Evolutionary conservation across 2,329 filamentous ascomycete genomes (phyloP).

Genomic region (Lasiodiplodia sp.): DNA sequence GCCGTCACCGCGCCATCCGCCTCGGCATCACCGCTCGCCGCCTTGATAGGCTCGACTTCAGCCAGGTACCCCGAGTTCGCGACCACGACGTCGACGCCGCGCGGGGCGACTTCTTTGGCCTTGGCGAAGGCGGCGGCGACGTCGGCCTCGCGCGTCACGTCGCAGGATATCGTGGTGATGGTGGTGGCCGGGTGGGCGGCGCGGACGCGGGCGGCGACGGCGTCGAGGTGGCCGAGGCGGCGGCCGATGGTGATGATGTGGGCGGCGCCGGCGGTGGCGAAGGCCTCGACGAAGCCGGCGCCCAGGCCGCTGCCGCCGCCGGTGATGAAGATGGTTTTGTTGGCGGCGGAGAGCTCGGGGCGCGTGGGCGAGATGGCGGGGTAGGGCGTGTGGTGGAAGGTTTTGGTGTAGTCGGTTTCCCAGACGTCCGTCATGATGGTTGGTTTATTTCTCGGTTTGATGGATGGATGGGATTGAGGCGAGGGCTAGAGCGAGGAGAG

Average conservation of each 20-base stretch:
- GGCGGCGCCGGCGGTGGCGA: conserved; percentile 55
- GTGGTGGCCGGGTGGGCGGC: conserved; percentile 30
- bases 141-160: conserved; percentile 34
- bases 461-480: too few species aligned
- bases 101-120: conserved; percentile 27
- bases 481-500: too few species aligned
- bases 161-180: conserved; percentile 33
- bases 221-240: conserved; percentile 42
- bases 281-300: conserved; percentile 51
- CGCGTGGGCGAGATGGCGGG: conserved; percentile 33
- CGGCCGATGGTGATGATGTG: conserved; percentile 56
- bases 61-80: conserved; percentile 36
- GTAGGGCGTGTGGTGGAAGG: conserved; percentile 36
- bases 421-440: not conserved
- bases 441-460: too few species aligned
- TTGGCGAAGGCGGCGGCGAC: conserved; percentile 37
- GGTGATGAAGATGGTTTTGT: conserved; percentile 45
- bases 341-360: conserved; percentile 34
- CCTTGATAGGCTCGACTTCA: conserved; percentile 18
- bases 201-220: conserved; percentile 35
- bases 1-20: not conserved
- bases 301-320: conserved; percentile 58
- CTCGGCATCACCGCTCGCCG: not conserved
- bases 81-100: conserved; percentile 36
- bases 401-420: conserved; percentile 22